Evolutionary conservation across 441 rosid genomes (phyloP).

Genomic region (Pelargonium myrrhifolium): DNA sequence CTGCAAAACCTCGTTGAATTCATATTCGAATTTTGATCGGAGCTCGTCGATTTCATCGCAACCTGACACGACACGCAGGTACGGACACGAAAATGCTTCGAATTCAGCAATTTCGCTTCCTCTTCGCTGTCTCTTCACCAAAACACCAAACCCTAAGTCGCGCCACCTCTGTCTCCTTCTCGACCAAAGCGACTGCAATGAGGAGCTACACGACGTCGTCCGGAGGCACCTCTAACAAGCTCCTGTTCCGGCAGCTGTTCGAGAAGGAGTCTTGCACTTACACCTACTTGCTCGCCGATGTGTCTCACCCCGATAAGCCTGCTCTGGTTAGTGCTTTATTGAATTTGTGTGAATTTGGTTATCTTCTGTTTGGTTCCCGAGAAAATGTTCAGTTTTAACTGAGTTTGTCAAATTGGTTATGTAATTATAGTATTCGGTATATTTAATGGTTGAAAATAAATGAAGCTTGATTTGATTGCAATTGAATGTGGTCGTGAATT

Average conservation of each 20-base stretch:
- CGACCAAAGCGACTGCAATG: neutral
- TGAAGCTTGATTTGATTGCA: neutral
- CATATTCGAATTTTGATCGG: neutral
- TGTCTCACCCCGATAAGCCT: slow-evolving; percentile 69
- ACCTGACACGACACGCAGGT: neutral
- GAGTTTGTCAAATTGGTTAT: neutral
- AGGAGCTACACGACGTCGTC: slow-evolving; percentile 20
- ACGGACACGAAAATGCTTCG: slow-evolving; percentile 5
- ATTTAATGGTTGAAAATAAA: no score
- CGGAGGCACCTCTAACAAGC: slow-evolving; percentile 29
- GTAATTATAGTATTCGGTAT: no score
- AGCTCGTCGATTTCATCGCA: neutral
- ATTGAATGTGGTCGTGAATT: neutral
- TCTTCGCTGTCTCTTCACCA: neutral
- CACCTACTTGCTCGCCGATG: slow-evolving; percentile 84
- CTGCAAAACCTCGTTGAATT: neutral
- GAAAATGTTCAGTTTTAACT: neutral
- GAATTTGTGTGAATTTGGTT: neutral
- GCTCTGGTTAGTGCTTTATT: slow-evolving; percentile 50
- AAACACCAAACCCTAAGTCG: neutral
- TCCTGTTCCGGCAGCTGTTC: slow-evolving; percentile 81
- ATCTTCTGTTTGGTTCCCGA: neutral
- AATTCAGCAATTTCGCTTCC: slow-evolving; percentile 1
- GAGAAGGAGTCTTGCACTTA: slow-evolving; percentile 83
- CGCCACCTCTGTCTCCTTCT: slow-evolving; percentile 1